phyloP scores from a whole-genome alignment of 2,329 filamentous ascomycete species.

The Colletotrichum incanum region DNA sequence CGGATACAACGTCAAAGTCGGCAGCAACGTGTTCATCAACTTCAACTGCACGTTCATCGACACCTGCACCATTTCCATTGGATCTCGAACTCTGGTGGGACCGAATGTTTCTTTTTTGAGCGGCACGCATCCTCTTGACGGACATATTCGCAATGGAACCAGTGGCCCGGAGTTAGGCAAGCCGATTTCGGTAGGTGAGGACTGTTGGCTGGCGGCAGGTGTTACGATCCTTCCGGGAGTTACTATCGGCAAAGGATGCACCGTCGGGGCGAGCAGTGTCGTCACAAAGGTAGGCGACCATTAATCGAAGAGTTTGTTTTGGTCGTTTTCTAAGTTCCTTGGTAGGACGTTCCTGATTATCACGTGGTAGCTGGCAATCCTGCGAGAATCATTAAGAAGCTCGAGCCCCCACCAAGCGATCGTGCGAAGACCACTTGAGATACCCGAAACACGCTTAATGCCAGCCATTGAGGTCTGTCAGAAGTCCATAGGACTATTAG shows the following conservation, averaged over 20 bases:
- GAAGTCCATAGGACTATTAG: no score
- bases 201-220: slow-evolving; percentile 85
- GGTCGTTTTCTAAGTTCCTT: not conserved
- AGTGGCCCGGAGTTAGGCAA: slow-evolving; percentile 82
- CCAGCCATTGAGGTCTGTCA: no score
- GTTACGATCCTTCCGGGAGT: slow-evolving; percentile 83
- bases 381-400: slow-evolving; percentile 68
- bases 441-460: not conserved
- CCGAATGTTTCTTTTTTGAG: slow-evolving; percentile 84
- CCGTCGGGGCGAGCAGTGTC: slow-evolving; percentile 85
- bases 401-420: slow-evolving; percentile 19
- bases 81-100: slow-evolving; percentile 82
- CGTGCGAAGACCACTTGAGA: not conserved
- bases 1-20: slow-evolving; percentile 76
- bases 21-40: slow-evolving; percentile 79
- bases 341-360: slow-evolving; percentile 70
- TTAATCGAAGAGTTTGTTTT: not conserved
- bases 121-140: slow-evolving; percentile 84
- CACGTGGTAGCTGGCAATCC: slow-evolving; percentile 79
- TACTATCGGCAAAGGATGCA: slow-evolving; percentile 80
- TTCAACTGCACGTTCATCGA: slow-evolving; percentile 83
- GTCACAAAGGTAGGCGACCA: slow-evolving; percentile 75
- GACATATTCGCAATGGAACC: slow-evolving; percentile 79
- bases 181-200: slow-evolving; percentile 82
- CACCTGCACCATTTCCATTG: slow-evolving; percentile 81